These are phyloP conservation scores for Gaillardinia entomophila DNA, from an alignment of 805 yeast genomes.

Conservation along the genomic window DNA sequence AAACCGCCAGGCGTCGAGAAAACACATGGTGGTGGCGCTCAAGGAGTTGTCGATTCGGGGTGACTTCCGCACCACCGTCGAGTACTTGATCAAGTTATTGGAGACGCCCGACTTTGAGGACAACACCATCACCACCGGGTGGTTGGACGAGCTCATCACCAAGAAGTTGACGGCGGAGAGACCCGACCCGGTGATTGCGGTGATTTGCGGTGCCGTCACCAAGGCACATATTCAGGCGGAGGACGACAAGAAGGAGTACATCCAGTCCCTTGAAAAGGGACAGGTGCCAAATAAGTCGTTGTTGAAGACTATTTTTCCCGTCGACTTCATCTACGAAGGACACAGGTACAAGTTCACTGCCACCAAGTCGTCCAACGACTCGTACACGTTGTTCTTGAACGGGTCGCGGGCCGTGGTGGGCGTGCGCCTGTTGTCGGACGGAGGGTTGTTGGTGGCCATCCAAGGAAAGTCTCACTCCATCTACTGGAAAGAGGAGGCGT, in stretches of 20 bases:
- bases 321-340: constrained; percentile 95
- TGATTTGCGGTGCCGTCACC: constrained; percentile 96
- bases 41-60: constrained; percentile 96
- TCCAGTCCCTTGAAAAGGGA: constrained; percentile 82
- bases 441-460: constrained; percentile 81
- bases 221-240: constrained; percentile 81
- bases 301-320: constrained; percentile 82
- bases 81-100: constrained; percentile 86
- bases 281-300: constrained; percentile 84
- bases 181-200: constrained; percentile 88
- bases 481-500: constrained; percentile 97
- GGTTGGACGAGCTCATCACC: constrained; percentile 95
- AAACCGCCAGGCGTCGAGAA: constrained; percentile 95
- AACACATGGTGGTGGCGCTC: constrained; percentile 97
- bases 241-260: constrained; percentile 63
- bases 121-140: constrained; percentile 95
- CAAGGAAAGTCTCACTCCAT: constrained; percentile 93
- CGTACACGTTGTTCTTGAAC: constrained; percentile 84
- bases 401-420: constrained; percentile 89
- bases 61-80: constrained; percentile 97
- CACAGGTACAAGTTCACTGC: constrained; percentile 91
- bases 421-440: constrained; percentile 86
- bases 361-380: constrained; percentile 82
- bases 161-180: constrained; percentile 94
- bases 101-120: constrained; percentile 97